phyloP scores from a whole-genome alignment of 108 stramenopile genomes.

The Nitzschia sp. region DNA sequence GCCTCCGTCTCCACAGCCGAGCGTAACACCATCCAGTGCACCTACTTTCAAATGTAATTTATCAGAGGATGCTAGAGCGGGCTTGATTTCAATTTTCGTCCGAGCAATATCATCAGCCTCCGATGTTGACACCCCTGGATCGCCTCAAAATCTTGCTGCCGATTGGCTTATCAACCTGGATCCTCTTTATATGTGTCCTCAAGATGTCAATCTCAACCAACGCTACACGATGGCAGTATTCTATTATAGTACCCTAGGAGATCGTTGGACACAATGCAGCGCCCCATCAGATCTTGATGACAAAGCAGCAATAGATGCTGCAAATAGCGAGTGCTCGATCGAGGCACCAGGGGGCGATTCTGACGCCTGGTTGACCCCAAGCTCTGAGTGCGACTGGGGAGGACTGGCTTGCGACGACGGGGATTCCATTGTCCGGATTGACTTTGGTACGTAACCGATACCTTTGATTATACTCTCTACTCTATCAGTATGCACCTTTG shows the following conservation, averaged over 20 bases:
- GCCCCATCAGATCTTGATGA: slow-evolving; percentile 42
- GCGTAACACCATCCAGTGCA: slow-evolving; percentile 4
- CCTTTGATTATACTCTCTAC: neutral
- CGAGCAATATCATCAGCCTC: slow-evolving; percentile 24
- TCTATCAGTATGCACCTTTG: neutral
- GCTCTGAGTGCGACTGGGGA: slow-evolving; percentile 65
- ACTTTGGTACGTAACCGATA: slow-evolving; percentile 44
- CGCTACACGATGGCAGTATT: slow-evolving; percentile 56
- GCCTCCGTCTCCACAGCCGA: neutral
- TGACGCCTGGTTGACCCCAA: slow-evolving; percentile 63
- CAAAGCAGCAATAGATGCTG: slow-evolving; percentile 30
- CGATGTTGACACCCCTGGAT: slow-evolving; percentile 31
- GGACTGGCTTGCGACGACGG: slow-evolving; percentile 53
- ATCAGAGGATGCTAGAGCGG: slow-evolving; percentile 22
- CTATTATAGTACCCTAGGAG: slow-evolving; percentile 47
- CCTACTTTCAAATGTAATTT: slow-evolving; percentile 45
- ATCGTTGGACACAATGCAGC: slow-evolving; percentile 62
- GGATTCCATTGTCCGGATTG: slow-evolving; percentile 29
- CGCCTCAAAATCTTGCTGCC: slow-evolving; percentile 45
- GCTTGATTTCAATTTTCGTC: slow-evolving; percentile 34
- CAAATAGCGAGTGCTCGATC: slow-evolving; percentile 46
- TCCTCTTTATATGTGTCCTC: slow-evolving; percentile 42
- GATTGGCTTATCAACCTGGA: slow-evolving; percentile 56
- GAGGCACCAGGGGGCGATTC: slow-evolving; percentile 18
- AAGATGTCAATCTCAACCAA: slow-evolving; percentile 42